These are phyloP conservation scores for Neofusicoccum parvum DNA, from an alignment of 2,329 filamentous ascomycete genomes.

Conservation along the genomic window DNA sequence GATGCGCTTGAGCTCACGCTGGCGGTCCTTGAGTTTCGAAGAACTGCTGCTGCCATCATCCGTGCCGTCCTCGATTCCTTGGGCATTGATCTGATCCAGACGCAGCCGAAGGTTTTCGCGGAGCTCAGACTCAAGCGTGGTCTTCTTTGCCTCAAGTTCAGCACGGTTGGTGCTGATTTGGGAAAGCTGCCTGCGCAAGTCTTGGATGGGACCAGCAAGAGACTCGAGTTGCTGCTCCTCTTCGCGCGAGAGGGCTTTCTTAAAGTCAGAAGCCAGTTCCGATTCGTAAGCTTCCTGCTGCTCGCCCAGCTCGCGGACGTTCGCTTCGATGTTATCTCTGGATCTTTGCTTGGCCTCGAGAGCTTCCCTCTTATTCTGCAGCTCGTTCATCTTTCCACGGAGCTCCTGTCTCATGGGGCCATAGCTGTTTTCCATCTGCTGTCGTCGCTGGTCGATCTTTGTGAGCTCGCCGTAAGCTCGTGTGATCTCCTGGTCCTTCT, in stretches of 20 bases:
- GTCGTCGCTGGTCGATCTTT: constrained; percentile 76
- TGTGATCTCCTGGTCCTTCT: constrained; percentile 86
- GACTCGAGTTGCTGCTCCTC: constrained; percentile 81
- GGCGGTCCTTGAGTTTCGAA: constrained; percentile 72
- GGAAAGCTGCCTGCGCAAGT: constrained; percentile 75
- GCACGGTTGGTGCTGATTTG: constrained; percentile 72
- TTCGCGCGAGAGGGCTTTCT: constrained; percentile 79
- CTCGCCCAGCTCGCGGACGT: constrained; percentile 61
- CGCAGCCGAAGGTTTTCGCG: constrained; percentile 86
- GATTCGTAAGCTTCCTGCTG: constrained; percentile 76
- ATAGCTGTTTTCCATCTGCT: constrained; percentile 79
- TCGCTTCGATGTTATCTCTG: constrained; percentile 69
- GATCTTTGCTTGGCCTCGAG: constrained; percentile 70
- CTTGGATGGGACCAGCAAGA: constrained; percentile 69
- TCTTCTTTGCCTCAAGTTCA: constrained; percentile 78
- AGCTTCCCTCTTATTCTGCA: constrained; percentile 72
- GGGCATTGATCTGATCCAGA: constrained; percentile 80
- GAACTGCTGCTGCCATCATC: constrained; percentile 59
- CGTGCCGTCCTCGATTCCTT: constrained; percentile 67
- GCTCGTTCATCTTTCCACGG: constrained; percentile 70
- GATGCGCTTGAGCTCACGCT: constrained; percentile 78
- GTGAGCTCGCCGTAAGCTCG: constrained; percentile 80
- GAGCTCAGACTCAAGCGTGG: constrained; percentile 81
- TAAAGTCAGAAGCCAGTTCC: constrained; percentile 85
- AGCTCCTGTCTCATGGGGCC: constrained; percentile 78